Conservation (phyloP, 495 filamentous ascomycete species). For the Rostrohypoxylon terebratum region DNA sequence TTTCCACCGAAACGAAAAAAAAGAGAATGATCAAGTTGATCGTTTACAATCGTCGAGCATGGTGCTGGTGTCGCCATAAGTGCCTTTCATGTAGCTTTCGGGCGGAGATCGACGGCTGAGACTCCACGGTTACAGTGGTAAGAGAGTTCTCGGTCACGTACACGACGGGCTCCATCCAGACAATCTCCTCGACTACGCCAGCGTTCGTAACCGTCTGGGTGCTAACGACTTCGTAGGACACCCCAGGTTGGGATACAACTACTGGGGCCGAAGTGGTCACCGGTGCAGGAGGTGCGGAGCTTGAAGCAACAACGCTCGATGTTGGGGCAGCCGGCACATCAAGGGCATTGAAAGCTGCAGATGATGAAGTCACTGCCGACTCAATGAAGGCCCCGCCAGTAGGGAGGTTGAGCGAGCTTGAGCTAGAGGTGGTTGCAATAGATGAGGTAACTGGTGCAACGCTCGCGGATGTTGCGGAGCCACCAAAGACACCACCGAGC, state of each 20-base stretch:
- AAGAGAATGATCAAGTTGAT: conserved; percentile 10
- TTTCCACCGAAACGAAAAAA: conserved; percentile 48
- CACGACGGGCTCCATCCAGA: conserved; percentile 59
- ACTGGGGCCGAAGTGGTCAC: conserved; percentile 43
- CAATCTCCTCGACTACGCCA: conserved; percentile 55
- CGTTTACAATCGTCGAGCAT: conserved; percentile 36
- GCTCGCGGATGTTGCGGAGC: conserved; percentile 27
- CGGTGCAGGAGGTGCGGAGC: conserved; percentile 20
- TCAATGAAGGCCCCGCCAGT: conserved; percentile 41
- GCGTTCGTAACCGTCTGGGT: conserved; percentile 59
- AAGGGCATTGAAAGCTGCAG: conserved; percentile 41
- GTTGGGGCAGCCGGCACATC: conserved; percentile 17
- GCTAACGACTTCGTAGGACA: conserved; percentile 53
- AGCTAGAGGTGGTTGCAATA: neutral
- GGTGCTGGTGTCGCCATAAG: conserved; percentile 39
- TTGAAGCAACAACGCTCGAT: conserved; percentile 12
- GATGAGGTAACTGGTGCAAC: conserved; percentile 37
- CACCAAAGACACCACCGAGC: conserved; percentile 32
- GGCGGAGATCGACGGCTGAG: conserved; percentile 24
- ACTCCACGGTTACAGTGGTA: conserved; percentile 49
- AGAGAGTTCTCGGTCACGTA: conserved; percentile 54
- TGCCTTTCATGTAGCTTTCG: conserved; percentile 35
- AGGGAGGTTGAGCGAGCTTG: conserved; percentile 24
- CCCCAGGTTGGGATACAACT: conserved; percentile 39
- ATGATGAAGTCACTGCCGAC: conserved; percentile 19